Evolutionary conservation across 441 rosid species (phyloP).

Genomic region (Arabidopsis hybrid): DNA sequence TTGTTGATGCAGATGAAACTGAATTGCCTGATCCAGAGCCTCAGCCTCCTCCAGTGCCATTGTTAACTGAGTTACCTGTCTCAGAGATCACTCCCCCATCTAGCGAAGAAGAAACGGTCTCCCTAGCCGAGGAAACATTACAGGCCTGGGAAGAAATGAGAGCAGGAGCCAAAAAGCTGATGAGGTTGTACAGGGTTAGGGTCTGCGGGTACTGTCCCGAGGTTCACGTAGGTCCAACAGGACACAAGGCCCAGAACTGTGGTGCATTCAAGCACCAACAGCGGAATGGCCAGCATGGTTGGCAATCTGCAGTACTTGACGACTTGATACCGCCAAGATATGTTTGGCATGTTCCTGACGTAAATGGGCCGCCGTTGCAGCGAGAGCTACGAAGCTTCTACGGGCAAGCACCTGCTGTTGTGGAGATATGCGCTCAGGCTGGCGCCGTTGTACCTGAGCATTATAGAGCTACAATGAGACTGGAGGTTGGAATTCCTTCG

Average conservation of each 20-base stretch:
- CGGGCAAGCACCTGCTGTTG: conserved; percentile 91
- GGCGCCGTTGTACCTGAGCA: conserved; percentile 78
- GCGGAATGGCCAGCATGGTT: conserved; percentile 93
- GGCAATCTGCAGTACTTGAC: conserved; percentile 88
- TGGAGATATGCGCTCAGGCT: conserved; percentile 86
- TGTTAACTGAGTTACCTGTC: conserved; percentile 63
- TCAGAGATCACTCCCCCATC: conserved; percentile 64
- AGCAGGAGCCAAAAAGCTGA: conserved; percentile 80
- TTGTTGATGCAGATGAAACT: conserved; percentile 88
- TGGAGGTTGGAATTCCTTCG: conserved; percentile 84
- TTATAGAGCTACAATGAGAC: conserved; percentile 87
- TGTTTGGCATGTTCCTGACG: conserved; percentile 94
- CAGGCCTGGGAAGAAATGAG: conserved; percentile 81
- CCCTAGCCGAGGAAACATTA: conserved; percentile 79
- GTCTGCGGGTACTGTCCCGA: conserved; percentile 97
- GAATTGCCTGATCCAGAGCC: conserved; percentile 80
- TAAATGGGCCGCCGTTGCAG: conserved; percentile 63
- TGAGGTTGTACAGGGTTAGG: conserved; percentile 83
- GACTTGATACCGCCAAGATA: conserved; percentile 92
- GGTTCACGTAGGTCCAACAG: conserved; percentile 83
- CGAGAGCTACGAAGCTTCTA: conserved; percentile 77
- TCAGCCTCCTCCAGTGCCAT: conserved; percentile 53
- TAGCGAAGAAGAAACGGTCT: conserved; percentile 60
- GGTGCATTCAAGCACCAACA: conserved; percentile 97
- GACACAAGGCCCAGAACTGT: conserved; percentile 95